Base-by-base conservation (phyloP, 2,329 filamentous ascomycete species). In the Microdochium paspali region DNA sequence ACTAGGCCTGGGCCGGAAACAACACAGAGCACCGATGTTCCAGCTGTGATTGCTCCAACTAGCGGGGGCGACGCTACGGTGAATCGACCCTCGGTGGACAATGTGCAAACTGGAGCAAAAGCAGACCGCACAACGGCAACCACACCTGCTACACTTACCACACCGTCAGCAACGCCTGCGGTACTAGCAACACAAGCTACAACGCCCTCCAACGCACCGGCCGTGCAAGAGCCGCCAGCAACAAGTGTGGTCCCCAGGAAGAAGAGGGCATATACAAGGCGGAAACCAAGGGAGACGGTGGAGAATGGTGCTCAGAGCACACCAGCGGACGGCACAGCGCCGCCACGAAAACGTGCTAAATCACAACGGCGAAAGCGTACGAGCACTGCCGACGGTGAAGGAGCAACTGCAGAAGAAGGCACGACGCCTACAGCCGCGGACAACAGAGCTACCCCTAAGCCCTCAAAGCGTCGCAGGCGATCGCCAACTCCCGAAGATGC, bases 401-500 rank as follows among this genome's bases (percentile, higher is more conserved):
- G 13, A 9, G 23, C 23, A 4, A 9, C 42, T n/a, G n/a, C n/a
- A n/a, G n/a, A n/a, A 52, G 49, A 50, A 50, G 46, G 55, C 50
- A 49, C 55, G 47, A 26, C 59, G 2, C 54, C 51, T 39, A 59
- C 54, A n/a, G 57, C 53, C 26, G 51, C 54, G 32, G 48, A 46
- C 20, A 48, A 46, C 32, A 44, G 57, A 44, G 50, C 55, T 24
- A 54, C 55, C 5, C 56, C 56, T 2, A 54, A 57, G 46, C 21
- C 25, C 10, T 44, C 45, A 50, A 59, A 44, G 42, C 56, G 46
- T 55, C 68, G 51, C 55, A 64, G 40, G 65, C 70, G 46, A 71
- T 77, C 49, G 71, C 74, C 15, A 3, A 84, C 82, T 0, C 82
- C 83, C 2, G 80, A 84, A 46, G 78, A 83, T 53, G 78, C 80